phyloP scores from a whole-genome alignment of 169 alveolate genomes.

The Plasmodium sp. region DNA sequence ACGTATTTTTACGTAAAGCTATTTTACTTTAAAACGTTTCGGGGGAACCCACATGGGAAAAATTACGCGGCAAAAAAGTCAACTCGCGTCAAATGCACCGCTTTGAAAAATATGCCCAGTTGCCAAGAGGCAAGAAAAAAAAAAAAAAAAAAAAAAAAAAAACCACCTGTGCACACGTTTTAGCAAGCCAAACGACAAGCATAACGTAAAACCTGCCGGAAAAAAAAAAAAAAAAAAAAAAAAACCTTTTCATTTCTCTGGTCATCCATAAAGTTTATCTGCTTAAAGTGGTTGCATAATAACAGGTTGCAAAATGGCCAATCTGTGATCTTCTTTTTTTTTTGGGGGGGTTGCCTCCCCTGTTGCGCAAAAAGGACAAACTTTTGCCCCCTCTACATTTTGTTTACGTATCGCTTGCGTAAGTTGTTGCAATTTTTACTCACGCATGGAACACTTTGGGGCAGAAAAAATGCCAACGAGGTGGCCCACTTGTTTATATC shows the following conservation, averaged over 20 bases:
- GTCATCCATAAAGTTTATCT: neutral
- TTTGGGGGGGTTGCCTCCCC: neutral
- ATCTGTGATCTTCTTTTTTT: neutral
- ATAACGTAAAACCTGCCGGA: neutral
- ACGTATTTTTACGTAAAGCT: neutral
- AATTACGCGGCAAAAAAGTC: neutral
- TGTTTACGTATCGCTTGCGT: neutral
- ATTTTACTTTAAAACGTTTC: neutral
- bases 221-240: neutral
- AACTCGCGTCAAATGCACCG: neutral
- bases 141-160: neutral
- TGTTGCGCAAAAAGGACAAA: neutral
- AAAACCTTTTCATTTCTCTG: neutral
- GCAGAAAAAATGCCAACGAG: neutral
- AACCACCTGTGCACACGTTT: constrained; percentile 1
- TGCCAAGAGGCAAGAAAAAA: neutral
- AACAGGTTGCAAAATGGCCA: neutral
- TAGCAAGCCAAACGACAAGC: neutral
- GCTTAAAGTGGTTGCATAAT: neutral
- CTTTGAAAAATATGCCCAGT: neutral
- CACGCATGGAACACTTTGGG: neutral
- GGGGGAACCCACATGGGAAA: neutral
- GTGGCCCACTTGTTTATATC: neutral
- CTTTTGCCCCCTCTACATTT: neutral
- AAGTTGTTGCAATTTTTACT: neutral